Conservation (phyloP, 2,329 filamentous ascomycete genomes). For the Dichotomopilus funicola region DNA sequence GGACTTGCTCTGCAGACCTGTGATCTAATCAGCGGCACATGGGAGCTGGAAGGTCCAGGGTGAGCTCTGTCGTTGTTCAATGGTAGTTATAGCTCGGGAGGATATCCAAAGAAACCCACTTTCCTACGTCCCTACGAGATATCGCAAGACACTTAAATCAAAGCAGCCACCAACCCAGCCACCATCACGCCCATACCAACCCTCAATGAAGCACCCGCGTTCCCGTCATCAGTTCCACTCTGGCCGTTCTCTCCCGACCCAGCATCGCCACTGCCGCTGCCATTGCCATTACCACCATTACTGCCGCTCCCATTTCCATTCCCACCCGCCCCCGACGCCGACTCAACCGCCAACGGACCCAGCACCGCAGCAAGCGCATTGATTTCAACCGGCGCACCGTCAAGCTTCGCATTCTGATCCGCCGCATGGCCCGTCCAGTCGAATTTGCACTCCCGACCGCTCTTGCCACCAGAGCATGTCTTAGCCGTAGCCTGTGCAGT, state of each 20-base stretch:
- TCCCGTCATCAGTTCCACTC: neutral
- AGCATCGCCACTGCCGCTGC: neutral
- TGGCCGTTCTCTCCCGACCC: neutral
- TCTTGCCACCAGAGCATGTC: constrained; percentile 53
- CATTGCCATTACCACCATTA: neutral
- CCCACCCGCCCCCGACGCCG: neutral
- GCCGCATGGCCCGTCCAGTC: constrained; percentile 39
- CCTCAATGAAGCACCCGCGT: neutral
- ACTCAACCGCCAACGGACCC: constrained; percentile 25
- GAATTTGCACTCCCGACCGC: constrained; percentile 36
- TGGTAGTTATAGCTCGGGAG: too few relatives aligned
- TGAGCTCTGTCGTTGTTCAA: too few relatives aligned
- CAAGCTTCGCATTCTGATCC: constrained; percentile 32
- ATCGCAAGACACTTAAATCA: neutral
- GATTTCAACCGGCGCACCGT: constrained; percentile 33
- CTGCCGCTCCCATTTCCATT: neutral
- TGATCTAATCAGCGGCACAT: too few relatives aligned
- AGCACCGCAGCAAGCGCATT: constrained; percentile 42
- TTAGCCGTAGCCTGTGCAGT: constrained; percentile 54
- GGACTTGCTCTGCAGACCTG: too few relatives aligned
- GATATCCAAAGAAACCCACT: too few relatives aligned
- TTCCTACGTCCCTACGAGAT: too few relatives aligned
- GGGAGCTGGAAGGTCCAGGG: too few relatives aligned
- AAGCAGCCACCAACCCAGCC: constrained; percentile 7
- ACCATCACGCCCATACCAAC: constrained; percentile 4